Base-by-base conservation (phyloP, 257 asterid species). In the Handroanthus guayacan region DNA sequence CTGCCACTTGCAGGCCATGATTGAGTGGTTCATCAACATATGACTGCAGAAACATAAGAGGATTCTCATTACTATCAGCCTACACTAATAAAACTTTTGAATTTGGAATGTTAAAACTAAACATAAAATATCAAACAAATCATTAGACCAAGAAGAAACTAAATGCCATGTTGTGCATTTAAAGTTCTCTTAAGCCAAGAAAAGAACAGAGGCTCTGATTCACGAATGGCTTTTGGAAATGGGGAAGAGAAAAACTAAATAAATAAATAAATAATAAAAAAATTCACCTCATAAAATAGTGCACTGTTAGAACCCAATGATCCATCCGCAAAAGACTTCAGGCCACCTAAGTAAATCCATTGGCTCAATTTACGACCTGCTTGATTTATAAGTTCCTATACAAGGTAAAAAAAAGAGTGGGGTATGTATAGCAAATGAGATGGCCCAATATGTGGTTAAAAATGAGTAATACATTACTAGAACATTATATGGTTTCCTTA, bases 301-400 rank as follows among this genome's bases (percentile, higher is more conserved):
- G 99, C 99, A 84, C 99, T 95, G 37, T 69, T 85, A 72, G 98
- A 95, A 81, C 98, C 99, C 93, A 95, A 79, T 62, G 99, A 95
- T 77, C 99, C 99, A 89, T 95, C 99, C 48, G 91, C 89, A 84
- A 89, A 95, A 75, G 95, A 89, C 87, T 95, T 92, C 74, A 95
- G 68, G 48, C 99, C 99, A n/a, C 99, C 98, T 70, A 95, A 87
- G 86, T 92, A 86, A 57, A 95, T 86, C 98, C 97, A 91, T 75
- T 87, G 88, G 82, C 97, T 91, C 86, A 83, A 86, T 79, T 78
- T 85, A 67, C 77, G 95, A 72, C 94, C 96, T 70, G 76, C 89
- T 82, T 80, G 80, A 60, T 82, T 77, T 44, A 85, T 79, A 55
- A 85, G 85, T 80, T 91, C 94, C 98, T 95, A 75, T 20, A 78